Evolutionary conservation across 805 yeast genomes (phyloP), one percentile per base, ranked within the genome.

Genomic region (Saturnispora kantuleensis): DNA sequence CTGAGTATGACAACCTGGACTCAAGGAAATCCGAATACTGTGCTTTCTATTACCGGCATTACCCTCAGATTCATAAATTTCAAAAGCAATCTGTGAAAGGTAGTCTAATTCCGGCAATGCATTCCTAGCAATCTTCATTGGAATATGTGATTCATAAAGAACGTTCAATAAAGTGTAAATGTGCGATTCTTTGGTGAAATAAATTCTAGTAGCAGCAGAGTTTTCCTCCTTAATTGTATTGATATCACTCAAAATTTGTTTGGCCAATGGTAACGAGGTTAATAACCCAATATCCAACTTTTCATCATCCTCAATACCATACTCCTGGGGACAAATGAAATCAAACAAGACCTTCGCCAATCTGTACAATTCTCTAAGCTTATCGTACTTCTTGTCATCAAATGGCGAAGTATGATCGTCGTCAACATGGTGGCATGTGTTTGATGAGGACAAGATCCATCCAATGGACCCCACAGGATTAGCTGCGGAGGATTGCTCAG

Each of bases 1-100:
- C 57, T 88, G 95, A 0, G 97, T 89, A 65, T 93, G 97, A 64
- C 98, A 93, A 16, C 99, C 99, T 1, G 98, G 97, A 5, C 96
- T 84, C 54, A 93, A 71, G n/a, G 90, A 82, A 49, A 93, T 72
- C 56, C 97, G 74, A 45, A 93, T 83, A 5, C 96, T 83, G 60
- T 90, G 96, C 56, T 84, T 82, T 63, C 86, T 85, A 43, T 77
- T 79, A 8, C 82, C 81, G 9, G 73, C 68, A 31, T 76, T 72
- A 38, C 50, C 49, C 51, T 84, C 93, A 29, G 78, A 79, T 62
- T 93, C 97, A 62, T 88, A 93, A 26, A 93, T 66, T 62, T 93
- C 99, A 66, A 93, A 93, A 9, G 81, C 84, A 53, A 93, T 88
- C 60, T 93, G 98, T 0, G 97, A 88, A 38, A 93, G 69, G 59